phyloP scores from a whole-genome alignment of 2,329 filamentous ascomycete genomes.

The Alternaria metachromatica region DNA sequence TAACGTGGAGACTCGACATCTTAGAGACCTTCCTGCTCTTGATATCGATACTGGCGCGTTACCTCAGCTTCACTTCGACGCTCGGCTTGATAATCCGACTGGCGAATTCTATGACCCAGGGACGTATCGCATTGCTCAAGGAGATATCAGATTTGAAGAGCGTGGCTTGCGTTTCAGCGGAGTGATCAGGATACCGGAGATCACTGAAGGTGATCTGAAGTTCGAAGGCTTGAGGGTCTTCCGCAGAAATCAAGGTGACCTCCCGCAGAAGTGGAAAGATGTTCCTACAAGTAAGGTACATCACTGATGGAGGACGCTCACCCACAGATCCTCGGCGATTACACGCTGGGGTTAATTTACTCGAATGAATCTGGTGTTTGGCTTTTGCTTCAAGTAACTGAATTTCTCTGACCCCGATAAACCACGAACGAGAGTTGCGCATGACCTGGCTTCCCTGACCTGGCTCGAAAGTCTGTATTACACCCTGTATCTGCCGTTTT shows the following conservation, averaged over 20 bases:
- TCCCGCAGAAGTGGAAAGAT: neutral
- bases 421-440: neutral
- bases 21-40: neutral
- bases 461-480: neutral
- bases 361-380: neutral
- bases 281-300: neutral
- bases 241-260: neutral
- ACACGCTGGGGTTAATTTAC: neutral
- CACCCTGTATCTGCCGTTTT: neutral
- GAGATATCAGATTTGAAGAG: neutral
- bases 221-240: neutral
- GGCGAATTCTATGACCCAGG: neutral
- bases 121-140: neutral
- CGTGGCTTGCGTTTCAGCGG: neutral
- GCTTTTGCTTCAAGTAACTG: neutral
- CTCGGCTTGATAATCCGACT: neutral
- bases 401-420: accelerated
- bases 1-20: neutral
- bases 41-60: neutral
- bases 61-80: accelerated
- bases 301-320: neutral
- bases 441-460: neutral
- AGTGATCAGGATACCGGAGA: neutral
- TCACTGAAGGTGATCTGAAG: accelerated
- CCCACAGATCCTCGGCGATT: neutral